phyloP scores from a whole-genome alignment of 2,329 filamentous ascomycete species.

The Paracorniculantispora psalliotae region DNA sequence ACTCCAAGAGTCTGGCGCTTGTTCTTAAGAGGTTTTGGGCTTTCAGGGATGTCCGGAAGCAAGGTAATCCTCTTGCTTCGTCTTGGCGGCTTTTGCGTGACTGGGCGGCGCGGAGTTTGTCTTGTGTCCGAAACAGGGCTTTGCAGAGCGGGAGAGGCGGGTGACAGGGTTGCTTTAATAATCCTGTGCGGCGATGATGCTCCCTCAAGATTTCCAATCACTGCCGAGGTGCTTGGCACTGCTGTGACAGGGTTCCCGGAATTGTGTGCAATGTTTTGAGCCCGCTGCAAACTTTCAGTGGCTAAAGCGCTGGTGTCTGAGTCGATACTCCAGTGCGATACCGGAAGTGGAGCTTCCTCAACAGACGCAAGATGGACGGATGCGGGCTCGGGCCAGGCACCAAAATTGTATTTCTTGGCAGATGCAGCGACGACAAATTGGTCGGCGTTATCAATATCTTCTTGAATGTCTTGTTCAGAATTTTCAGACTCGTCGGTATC shows the following conservation, averaged over 20 bases:
- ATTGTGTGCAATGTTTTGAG: neutral
- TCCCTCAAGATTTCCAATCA: neutral
- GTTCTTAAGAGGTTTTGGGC: conserved; percentile 53
- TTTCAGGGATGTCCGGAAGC: conserved; percentile 60
- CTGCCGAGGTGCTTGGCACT: neutral
- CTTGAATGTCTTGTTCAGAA: no score
- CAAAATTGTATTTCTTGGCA: conserved; percentile 18
- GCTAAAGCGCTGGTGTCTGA: conserved; percentile 2
- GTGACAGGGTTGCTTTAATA: neutral
- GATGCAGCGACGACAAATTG: conserved; percentile 17
- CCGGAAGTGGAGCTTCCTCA: conserved; percentile 7
- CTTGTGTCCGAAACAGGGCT: neutral
- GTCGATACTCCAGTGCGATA: conserved; percentile 15
- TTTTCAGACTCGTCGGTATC: conserved; percentile 49
- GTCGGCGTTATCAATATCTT: conserved; percentile 27
- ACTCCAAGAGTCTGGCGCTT: conserved; percentile 57
- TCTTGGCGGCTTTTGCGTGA: conserved; percentile 50
- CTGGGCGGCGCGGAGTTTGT: conserved; percentile 32
- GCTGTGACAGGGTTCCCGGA: neutral
- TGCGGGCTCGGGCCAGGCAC: conserved; percentile 26
- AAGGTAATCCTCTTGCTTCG: conserved; percentile 52
- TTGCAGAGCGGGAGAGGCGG: neutral
- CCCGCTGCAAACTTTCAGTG: conserved; percentile 18
- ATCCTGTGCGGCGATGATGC: neutral
- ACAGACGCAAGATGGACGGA: neutral